Base-by-base conservation (phyloP, 2,329 filamentous ascomycete genomes). In the Penicillium sp. region DNA sequence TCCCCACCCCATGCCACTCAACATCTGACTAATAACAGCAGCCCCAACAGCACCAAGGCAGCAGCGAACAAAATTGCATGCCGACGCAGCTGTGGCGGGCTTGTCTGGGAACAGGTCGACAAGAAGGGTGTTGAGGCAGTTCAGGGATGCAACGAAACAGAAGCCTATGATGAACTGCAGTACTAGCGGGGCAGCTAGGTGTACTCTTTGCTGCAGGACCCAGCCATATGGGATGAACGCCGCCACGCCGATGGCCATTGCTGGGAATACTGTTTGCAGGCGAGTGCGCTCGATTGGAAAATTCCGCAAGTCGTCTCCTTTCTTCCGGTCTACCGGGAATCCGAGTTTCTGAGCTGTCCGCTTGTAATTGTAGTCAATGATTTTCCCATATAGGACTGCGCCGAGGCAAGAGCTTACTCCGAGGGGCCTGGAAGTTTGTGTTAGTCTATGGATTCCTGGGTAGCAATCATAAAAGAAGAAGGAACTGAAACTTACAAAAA, bases 281-380 rank as follows among this genome's bases (percentile, higher is more conserved):
- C 72, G 66, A 36, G 68, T 63, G 11, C 60, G 60, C 52, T 73
- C 70, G 51, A 72, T 65, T 4, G 70, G 81, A 50, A 82, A 83
- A 25, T 74, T 65, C 8, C 70, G 70, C 21, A 82, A 69, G 55
- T 82, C 76, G 55, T 78, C 74, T 21, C 77, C 75, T 53, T 74
- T 76, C 29, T 60, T 65, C 5, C 58, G 53, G 46, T 65, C 50
- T 9, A 65, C 43, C 1, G 61, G 53, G 25, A 67, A 16, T 16
- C 53, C 45, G 19, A 64, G 59, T 21, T 53, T 56, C 3, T 33
- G 25, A 11, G 62, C 65, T 27, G 50, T 56, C 19, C 62, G 59
- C 9, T 63, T 55, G 51, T 67, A 69, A 53, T 66, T 68, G 27
- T 52, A 59, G 49, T 70, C 64, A 41, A 67, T 50, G 19, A 67